Base-by-base conservation (phyloP, 352 stramenopile species). In the Globisporangium nunn region DNA sequence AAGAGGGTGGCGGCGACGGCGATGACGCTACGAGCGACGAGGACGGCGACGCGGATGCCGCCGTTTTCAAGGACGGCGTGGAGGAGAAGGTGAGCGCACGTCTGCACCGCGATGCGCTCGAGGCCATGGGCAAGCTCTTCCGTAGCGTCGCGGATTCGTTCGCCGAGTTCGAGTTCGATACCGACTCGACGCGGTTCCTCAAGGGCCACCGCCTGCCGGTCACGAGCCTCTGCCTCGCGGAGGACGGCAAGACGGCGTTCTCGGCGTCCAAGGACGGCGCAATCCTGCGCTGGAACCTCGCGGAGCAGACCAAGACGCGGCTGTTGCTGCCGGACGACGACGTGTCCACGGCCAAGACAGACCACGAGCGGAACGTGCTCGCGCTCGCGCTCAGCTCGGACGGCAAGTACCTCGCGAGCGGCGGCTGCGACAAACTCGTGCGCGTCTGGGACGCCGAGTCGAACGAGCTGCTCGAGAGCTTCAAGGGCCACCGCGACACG, bases 251-350 rank as follows among this genome's bases (percentile, higher is more conserved):
- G 56, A 94, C 78, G 2, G 88, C 86, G 18, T 98, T 95, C 67
- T 97, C 91, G 30, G 83, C 83, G 7, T 77, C 85, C 39, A 98
- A 98, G 68, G 94, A 98, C 65, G 95, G 96, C 53, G 87, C 83
- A 17, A 79, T 98, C 44, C 55, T 98, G 58, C 78, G 81, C 23
- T 98, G 91, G 91, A 79, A 88, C 61, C 61, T 94, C 80, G 72
- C 91, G 28, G 57, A 86, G 72, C 63, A 93, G 63, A 83, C 72
- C 54, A 93, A 94, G 64, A 81, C 66, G 41, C 73, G 76, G 18
- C 71, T 95, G 30, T 50, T 62, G 52, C 59, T 94, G 46, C 81
- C 84, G 1, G 65, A 64, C 10, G 79, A 89, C 49, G 81, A 91
- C 56, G 71, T 85, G 0, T 72, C 74, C 8, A 80, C 74, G 57